Evolutionary conservation across 176 grass and related monocot species (phyloP).

Genomic region (Triticum aestivum): DNA sequence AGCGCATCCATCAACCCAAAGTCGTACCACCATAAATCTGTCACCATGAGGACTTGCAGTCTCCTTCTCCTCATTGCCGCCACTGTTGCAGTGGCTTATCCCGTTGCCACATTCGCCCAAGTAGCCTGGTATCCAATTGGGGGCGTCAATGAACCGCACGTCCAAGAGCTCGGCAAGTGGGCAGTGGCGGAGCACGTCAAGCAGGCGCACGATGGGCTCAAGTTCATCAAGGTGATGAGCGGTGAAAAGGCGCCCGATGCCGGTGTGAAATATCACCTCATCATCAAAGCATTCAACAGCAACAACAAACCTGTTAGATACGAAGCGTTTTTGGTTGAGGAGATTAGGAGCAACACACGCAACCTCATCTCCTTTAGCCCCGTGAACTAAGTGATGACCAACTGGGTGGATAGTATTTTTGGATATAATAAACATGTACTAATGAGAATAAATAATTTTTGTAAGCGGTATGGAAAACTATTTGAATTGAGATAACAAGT

Average conservation of each 20-base stretch:
- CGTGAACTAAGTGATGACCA: background rate
- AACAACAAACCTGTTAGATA: background rate
- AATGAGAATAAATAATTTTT: background rate
- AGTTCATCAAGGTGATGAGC: constrained; percentile 28
- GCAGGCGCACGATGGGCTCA: constrained; percentile 11
- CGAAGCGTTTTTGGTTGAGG: background rate
- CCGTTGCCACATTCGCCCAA: background rate
- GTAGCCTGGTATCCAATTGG: constrained; percentile 17
- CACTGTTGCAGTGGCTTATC: background rate
- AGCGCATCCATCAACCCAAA: background rate
- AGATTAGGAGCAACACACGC: background rate
- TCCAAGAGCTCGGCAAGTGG: constrained; percentile 41
- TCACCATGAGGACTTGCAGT: background rate
- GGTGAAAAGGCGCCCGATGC: constrained; percentile 35
- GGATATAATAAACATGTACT: background rate
- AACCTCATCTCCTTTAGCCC: background rate
- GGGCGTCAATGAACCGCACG: constrained; percentile 15
- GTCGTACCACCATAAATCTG: background rate
- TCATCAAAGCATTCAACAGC: background rate
- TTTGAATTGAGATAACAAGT: background rate
- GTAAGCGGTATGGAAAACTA: background rate
- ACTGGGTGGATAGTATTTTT: background rate
- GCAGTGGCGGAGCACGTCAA: constrained; percentile 48
- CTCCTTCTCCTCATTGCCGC: background rate
- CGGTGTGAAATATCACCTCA: constrained; percentile 50